phyloP scores from a whole-genome alignment of 2,329 filamentous ascomycete species.

The Aschersonia sp. region DNA sequence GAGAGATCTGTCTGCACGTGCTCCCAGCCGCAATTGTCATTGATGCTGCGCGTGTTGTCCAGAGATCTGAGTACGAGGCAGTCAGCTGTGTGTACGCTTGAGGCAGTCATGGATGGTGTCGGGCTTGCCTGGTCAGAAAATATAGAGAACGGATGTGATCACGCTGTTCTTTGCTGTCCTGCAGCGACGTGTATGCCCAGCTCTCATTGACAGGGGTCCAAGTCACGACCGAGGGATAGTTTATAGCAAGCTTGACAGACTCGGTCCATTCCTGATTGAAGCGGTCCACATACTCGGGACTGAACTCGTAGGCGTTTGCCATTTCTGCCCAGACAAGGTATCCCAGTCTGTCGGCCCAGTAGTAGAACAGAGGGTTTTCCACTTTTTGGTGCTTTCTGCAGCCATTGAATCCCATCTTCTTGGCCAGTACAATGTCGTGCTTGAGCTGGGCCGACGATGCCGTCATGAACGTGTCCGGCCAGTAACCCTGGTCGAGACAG shows the following conservation, averaged over 20 bases:
- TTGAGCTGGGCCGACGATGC: slow-evolving; percentile 33
- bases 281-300: slow-evolving; percentile 38
- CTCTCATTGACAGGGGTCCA: slow-evolving; percentile 53
- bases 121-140: slow-evolving; percentile 41
- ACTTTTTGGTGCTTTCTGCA: slow-evolving; percentile 53
- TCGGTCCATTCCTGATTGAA: slow-evolving; percentile 53
- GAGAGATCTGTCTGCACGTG: slow-evolving; percentile 49
- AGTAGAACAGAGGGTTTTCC: slow-evolving; percentile 44
- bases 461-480: slow-evolving; percentile 45
- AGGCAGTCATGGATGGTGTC: background rate
- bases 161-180: slow-evolving; percentile 39
- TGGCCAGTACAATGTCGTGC: slow-evolving; percentile 38
- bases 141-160: slow-evolving; percentile 51
- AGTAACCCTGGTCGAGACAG: slow-evolving; percentile 48
- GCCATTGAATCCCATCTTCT: slow-evolving; percentile 49
- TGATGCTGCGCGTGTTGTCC: slow-evolving; percentile 48
- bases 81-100: too few relatives aligned
- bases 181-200: slow-evolving; percentile 49
- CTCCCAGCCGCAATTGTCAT: slow-evolving; percentile 61
- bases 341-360: slow-evolving; percentile 45
- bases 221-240: slow-evolving; percentile 47
- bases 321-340: slow-evolving; percentile 52
- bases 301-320: slow-evolving; percentile 50
- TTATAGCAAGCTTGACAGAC: slow-evolving; percentile 47
- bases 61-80: slow-evolving; percentile 21